These are phyloP conservation scores for Terfezia claveryi DNA, from an alignment of 495 filamentous ascomycete species.

Conservation along the genomic window DNA sequence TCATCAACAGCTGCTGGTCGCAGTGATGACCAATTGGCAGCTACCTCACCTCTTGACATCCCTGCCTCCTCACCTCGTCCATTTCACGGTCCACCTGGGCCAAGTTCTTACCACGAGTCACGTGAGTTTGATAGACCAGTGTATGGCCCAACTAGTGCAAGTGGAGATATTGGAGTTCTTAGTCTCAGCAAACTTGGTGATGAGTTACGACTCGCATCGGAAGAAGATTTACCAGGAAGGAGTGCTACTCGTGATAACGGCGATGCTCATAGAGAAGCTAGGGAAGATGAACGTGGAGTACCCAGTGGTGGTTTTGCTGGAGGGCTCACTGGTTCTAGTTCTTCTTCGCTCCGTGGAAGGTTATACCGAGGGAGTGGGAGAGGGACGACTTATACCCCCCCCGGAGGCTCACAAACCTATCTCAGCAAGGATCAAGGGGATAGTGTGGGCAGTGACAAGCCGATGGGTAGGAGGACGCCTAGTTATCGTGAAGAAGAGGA, in stretches of 20 bases:
- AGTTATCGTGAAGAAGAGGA: conserved; percentile 17
- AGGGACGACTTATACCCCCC: too few relatives aligned
- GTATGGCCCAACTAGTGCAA: conserved; percentile 7
- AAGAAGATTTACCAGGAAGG: conserved; percentile 11
- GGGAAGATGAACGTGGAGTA: too few relatives aligned
- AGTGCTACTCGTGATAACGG: not conserved
- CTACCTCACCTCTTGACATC: conserved; percentile 32
- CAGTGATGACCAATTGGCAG: conserved; percentile 8
- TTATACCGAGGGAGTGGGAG: too few relatives aligned
- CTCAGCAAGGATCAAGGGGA: too few relatives aligned
- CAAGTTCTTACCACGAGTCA: conserved; percentile 11
- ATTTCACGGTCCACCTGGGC: conserved; percentile 18
- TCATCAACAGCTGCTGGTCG: not conserved
- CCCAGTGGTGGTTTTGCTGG: too few relatives aligned
- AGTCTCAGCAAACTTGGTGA: conserved; percentile 15
- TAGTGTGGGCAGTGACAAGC: not conserved
- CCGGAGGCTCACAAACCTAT: too few relatives aligned
- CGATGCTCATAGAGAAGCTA: too few relatives aligned
- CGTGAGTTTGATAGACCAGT: conserved; percentile 7
- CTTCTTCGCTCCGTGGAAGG: not conserved
- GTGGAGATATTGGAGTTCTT: conserved; percentile 9
- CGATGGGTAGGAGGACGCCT: conserved; percentile 8
- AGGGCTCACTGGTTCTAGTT: too few relatives aligned
- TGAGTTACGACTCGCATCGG: conserved; percentile 11
- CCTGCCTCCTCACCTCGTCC: conserved; percentile 11